These are phyloP conservation scores for Tolypocladium ovalisporum DNA, from an alignment of 2,329 filamentous ascomycete species.

Conservation along the genomic window DNA sequence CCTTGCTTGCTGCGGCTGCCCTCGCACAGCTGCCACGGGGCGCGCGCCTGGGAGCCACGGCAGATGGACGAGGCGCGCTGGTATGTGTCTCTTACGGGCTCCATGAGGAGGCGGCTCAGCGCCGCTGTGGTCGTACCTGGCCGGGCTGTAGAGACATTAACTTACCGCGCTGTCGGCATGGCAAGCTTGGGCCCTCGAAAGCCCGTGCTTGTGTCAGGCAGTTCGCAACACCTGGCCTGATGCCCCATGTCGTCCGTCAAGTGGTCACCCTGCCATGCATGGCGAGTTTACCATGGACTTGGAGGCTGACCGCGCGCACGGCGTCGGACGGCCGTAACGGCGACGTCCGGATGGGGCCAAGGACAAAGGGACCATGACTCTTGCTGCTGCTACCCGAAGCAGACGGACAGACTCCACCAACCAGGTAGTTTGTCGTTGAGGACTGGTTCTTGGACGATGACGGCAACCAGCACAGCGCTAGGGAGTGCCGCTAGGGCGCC, in stretches of 20 bases:
- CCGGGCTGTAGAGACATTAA: no score
- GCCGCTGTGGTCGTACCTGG: background rate
- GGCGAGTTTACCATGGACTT: background rate
- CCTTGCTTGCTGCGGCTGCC: background rate
- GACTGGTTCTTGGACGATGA: background rate
- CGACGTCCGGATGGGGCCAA: conserved; percentile 2
- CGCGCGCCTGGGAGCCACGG: background rate
- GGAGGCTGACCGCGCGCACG: background rate
- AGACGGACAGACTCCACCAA: background rate
- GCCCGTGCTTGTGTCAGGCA: background rate
- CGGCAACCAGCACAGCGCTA: conserved; percentile 1
- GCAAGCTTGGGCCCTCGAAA: background rate
- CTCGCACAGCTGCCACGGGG: background rate
- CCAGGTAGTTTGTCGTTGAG: conserved; percentile 1
- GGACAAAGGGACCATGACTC: conserved; percentile 3
- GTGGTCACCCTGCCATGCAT: background rate
- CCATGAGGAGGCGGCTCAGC: background rate
- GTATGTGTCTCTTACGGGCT: background rate
- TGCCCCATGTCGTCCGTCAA: background rate
- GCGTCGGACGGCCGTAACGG: conserved; percentile 1
- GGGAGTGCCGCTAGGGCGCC: conserved; percentile 2
- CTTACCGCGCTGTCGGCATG: no score
- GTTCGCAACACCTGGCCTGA: background rate
- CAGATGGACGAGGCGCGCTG: background rate
- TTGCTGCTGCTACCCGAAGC: background rate